These are phyloP conservation scores for Clonostachys chloroleuca DNA, from an alignment of 2,329 filamentous ascomycete species.

Conservation along the genomic window DNA sequence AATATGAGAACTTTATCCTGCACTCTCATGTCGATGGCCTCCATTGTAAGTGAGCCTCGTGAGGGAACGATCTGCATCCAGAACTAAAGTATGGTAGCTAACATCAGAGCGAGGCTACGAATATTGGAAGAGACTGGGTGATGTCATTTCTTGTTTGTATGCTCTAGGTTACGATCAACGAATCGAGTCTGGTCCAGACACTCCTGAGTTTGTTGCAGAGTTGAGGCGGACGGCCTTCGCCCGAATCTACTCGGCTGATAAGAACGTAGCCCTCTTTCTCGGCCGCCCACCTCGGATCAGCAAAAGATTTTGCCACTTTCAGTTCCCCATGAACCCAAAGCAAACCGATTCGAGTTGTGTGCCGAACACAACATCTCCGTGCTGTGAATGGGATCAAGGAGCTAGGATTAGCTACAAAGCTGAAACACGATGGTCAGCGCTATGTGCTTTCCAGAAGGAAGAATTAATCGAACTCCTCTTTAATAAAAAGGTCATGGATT, in stretches of 20 bases:
- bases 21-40: conserved; percentile 36
- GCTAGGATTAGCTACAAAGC: not conserved
- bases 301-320: not conserved
- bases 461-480: not conserved
- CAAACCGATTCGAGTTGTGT: too few species aligned
- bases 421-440: not conserved
- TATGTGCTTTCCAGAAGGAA: not conserved
- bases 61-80: conserved; percentile 9
- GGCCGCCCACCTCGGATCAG: conserved; percentile 39
- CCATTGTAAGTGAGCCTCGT: conserved; percentile 26
- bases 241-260: conserved; percentile 37
- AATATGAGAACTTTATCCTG: conserved; percentile 40
- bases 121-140: conserved; percentile 31
- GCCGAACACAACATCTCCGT: too few species aligned
- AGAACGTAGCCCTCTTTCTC: conserved; percentile 26
- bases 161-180: conserved; percentile 41
- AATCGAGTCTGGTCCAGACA: conserved; percentile 13
- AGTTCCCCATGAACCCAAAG: too few species aligned
- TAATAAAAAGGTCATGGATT: not conserved
- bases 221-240: conserved; percentile 33
- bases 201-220: conserved; percentile 29
- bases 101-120: too few species aligned
- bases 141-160: conserved; percentile 36
- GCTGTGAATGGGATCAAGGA: too few species aligned
- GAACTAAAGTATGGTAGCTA: too few species aligned